These are phyloP conservation scores for Ophiostoma sp. DNA, from an alignment of 2,329 filamentous ascomycete species.

Conservation along the genomic window DNA sequence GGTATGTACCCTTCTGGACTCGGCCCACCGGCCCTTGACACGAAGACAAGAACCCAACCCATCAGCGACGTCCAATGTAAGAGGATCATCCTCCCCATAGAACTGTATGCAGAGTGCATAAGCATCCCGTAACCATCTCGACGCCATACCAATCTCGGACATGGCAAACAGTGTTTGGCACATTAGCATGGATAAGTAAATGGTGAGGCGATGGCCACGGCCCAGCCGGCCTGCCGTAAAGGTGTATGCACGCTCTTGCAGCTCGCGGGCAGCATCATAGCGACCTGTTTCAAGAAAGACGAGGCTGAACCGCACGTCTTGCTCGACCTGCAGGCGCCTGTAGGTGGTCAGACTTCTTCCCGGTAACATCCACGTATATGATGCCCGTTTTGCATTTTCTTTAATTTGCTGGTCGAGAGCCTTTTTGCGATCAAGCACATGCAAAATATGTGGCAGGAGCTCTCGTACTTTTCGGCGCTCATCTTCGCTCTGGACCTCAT, in stretches of 20 bases:
- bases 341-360: neutral
- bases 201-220: neutral
- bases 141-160: neutral
- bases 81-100: neutral
- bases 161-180: neutral
- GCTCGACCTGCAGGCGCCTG: neutral
- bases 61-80: neutral
- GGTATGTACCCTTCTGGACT: neutral
- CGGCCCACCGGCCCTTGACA: neutral
- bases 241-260: neutral
- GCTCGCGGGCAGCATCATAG: neutral
- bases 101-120: neutral
- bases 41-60: neutral
- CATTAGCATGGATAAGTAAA: neutral
- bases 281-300: neutral
- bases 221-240: neutral
- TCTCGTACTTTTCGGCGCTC: neutral
- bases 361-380: neutral
- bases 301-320: neutral
- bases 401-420: neutral
- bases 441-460: neutral
- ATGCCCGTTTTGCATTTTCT: neutral
- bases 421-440: neutral
- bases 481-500: neutral
- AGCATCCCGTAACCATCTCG: neutral